These are phyloP conservation scores for Eremothecium coryli DNA, from an alignment of 1,139 yeast genomes.

Conservation along the genomic window DNA sequence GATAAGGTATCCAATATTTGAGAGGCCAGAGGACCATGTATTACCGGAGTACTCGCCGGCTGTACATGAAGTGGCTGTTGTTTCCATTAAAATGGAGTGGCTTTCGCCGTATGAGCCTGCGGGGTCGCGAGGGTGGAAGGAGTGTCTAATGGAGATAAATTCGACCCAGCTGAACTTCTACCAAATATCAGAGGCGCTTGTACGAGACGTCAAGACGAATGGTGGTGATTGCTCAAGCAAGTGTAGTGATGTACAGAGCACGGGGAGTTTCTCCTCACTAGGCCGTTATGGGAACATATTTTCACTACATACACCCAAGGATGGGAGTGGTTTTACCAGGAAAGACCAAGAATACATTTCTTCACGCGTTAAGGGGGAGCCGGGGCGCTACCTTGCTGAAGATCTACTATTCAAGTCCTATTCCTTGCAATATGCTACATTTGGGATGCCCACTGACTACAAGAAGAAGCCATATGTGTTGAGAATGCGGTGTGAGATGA, in stretches of 20 bases:
- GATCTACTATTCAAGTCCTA: constrained; percentile 43
- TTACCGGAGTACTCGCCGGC: constrained; percentile 53
- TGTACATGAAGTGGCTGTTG: constrained; percentile 44
- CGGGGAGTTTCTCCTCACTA: background rate
- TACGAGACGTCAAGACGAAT: constrained; percentile 15
- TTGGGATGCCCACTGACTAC: constrained; percentile 63
- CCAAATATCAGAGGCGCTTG: constrained; percentile 27
- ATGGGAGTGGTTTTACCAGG: constrained; percentile 21
- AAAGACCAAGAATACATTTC: constrained; percentile 28
- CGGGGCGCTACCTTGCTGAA: constrained; percentile 28
- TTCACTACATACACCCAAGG: constrained; percentile 11
- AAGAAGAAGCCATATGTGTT: constrained; percentile 38
- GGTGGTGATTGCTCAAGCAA: background rate
- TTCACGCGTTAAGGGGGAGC: constrained; percentile 23
- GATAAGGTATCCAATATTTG: constrained; percentile 41
- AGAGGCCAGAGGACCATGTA: constrained; percentile 26
- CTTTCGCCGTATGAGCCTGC: constrained; percentile 57
- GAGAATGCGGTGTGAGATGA: constrained; percentile 56
- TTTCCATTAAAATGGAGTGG: constrained; percentile 56
- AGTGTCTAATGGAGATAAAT: constrained; percentile 54
- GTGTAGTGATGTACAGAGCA: constrained; percentile 2
- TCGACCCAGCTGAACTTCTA: constrained; percentile 68
- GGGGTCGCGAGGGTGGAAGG: constrained; percentile 54
- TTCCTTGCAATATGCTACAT: constrained; percentile 57
- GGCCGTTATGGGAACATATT: constrained; percentile 4